Evolutionary conservation across 495 filamentous ascomycete species (phyloP), one percentile per base, ranked within the genome.

Genomic region (Thozetella sp.): DNA sequence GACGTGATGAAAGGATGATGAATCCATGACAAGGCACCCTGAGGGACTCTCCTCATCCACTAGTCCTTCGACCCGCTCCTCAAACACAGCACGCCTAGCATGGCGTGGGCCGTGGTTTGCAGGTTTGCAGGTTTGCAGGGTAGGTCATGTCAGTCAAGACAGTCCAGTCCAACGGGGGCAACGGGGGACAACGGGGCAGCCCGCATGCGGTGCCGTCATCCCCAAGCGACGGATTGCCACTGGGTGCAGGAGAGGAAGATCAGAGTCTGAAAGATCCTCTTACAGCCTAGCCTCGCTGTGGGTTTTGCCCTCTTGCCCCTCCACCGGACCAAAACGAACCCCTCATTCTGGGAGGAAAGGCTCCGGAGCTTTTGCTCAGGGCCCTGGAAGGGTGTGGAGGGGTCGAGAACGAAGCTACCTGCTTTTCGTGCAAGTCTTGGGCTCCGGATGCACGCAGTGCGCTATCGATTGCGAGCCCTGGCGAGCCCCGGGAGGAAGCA

Each of bases 121-220:
- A n/a, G n/a, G n/a, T n/a, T n/a, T n/a, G n/a, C n/a, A n/a, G n/a
- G n/a, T n/a, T n/a, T n/a, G n/a, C n/a, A n/a, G n/a, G n/a, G n/a
- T n/a, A n/a, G n/a, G n/a, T n/a, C n/a, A n/a, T n/a, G n/a, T n/a
- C n/a, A n/a, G n/a, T n/a, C n/a, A n/a, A n/a, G n/a, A n/a, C n/a
- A n/a, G n/a, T n/a, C n/a, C n/a, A n/a, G n/a, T n/a, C n/a, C n/a
- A n/a, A n/a, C n/a, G n/a, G n/a, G n/a, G n/a, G n/a, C n/a, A n/a
- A 53, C 51, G 22, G 23, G 19, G 51, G 19, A 9, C 26, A 24
- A 24, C 22, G 23, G 17, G 23, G 15, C n/a, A 46, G 51, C 22
- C 9, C 52, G 30, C 61, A 60, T 45, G 12, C 48, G 54, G 52
- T 63, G 57, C 57, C 54, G 61, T 60, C 62, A 64, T 64, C 50